Percentiles rank a stretch among this genome's conserved stretches.
Conservation (phyloP, 257 asterid species). For the Linaria vulgaris region DNA sequence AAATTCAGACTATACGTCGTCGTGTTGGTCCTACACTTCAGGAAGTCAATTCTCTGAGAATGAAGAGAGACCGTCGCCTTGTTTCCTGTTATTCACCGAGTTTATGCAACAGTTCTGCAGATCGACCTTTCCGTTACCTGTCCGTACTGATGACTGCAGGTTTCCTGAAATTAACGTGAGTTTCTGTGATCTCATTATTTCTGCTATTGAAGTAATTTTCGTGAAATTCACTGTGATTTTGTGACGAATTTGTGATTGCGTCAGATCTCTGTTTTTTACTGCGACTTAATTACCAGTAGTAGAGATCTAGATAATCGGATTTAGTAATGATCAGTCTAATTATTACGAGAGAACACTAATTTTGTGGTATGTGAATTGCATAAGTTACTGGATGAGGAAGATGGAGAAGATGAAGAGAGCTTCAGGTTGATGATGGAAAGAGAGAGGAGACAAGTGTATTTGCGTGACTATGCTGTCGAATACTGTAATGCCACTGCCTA, state of each 20-base stretch:
- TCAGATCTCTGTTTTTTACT: not conserved
- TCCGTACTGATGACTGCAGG: slow-evolving; percentile 28
- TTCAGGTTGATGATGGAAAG: slow-evolving; percentile 60
- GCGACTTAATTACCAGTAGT: not conserved
- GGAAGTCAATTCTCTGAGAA: slow-evolving; percentile 90
- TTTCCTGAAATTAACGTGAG: slow-evolving; percentile 57
- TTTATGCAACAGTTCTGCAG: slow-evolving; percentile 65
- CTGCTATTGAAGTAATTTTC: no score
- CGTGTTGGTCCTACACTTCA: slow-evolving; percentile 62
- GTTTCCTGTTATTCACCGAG: slow-evolving; percentile 59
- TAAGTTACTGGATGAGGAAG: slow-evolving; percentile 62
- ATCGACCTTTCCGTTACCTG: slow-evolving; percentile 36
- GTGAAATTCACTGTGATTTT: not conserved
- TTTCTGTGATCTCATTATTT: slow-evolving; percentile 16
- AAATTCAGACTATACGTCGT: slow-evolving; percentile 55
- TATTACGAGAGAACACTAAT: not conserved
- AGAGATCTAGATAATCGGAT: slow-evolving; percentile 7
- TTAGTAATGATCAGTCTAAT: not conserved
- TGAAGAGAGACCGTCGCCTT: slow-evolving; percentile 60
- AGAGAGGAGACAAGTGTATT: slow-evolving; percentile 84
- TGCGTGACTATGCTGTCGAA: slow-evolving; percentile 78
- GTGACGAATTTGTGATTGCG: not conserved
- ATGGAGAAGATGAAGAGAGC: slow-evolving; percentile 71
- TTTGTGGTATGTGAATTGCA: slow-evolving; percentile 26
- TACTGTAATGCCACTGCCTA: slow-evolving; percentile 57